Evolutionary conservation across 495 filamentous ascomycete species (phyloP).

Genomic region (Penicillium roqueforti): DNA sequence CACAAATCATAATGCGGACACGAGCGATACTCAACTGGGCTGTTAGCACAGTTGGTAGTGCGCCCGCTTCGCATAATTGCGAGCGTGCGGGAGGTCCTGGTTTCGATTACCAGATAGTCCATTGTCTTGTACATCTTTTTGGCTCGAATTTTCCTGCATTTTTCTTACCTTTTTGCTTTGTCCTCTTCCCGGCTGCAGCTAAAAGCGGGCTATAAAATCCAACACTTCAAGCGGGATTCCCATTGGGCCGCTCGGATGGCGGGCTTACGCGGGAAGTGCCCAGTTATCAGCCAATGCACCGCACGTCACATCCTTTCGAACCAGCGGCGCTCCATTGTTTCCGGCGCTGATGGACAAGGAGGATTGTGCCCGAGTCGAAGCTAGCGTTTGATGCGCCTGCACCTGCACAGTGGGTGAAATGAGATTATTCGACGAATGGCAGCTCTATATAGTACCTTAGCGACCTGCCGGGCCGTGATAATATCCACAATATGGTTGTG

Average conservation of each 20-base stretch:
- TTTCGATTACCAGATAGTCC: slow-evolving; percentile 27
- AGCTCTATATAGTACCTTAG: background rate
- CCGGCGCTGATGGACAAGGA: background rate
- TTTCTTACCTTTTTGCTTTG: background rate
- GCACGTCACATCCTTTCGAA: background rate
- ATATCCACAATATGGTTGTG: background rate
- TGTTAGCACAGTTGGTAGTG: slow-evolving; percentile 24
- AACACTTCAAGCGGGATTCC: background rate
- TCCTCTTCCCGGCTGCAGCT: background rate
- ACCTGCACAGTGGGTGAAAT: background rate
- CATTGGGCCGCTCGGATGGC: background rate
- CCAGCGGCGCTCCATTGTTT: background rate
- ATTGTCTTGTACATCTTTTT: slow-evolving; percentile 5
- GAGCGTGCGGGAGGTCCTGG: slow-evolving; percentile 20
- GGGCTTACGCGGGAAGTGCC: background rate
- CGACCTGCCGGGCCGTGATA: background rate
- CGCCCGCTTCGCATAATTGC: slow-evolving; percentile 20
- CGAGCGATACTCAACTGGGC: slow-evolving; percentile 14
- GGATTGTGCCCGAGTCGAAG: background rate
- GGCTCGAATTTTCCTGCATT: no score
- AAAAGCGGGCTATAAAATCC: background rate
- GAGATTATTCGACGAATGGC: background rate
- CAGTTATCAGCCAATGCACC: background rate
- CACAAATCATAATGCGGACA: background rate
- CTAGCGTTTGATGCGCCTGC: slow-evolving; percentile 1